phyloP scores from a whole-genome alignment of 1,284 basidiomycete species.

The Puccinia brachypodii region DNA sequence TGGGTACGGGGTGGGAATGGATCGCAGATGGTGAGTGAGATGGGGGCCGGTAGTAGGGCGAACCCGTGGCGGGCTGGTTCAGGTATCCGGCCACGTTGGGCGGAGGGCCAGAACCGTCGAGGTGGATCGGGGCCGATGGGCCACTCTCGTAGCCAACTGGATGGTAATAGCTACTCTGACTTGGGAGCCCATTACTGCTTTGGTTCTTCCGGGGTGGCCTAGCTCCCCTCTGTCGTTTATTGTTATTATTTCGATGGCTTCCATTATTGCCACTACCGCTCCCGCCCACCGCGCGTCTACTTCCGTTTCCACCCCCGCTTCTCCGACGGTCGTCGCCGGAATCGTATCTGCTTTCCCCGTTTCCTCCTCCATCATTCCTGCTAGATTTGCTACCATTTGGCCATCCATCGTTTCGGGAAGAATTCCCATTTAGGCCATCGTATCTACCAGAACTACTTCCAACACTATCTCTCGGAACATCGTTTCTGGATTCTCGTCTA shows the following conservation, averaged over 20 bases:
- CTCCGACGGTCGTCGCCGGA: conserved; percentile 2
- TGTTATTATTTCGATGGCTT: not conserved
- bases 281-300: conserved; percentile 5
- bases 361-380: not conserved
- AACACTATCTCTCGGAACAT: not conserved
- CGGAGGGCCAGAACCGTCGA: conserved; percentile 21
- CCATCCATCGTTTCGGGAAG: conserved; percentile 15
- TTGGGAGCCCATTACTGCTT: not conserved
- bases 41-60: conserved; percentile 30
- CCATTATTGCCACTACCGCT: conserved; percentile 15
- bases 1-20: not conserved
- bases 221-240: not conserved
- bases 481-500: conserved; percentile 2
- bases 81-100: conserved; percentile 17
- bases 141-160: conserved; percentile 18
- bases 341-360: not conserved
- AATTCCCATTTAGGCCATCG: not conserved
- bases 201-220: conserved; percentile 6
- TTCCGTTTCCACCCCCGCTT: not conserved
- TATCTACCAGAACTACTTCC: not conserved
- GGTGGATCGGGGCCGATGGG: conserved; percentile 26
- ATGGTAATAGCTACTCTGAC: conserved; percentile 16
- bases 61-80: conserved; percentile 4
- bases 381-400: not conserved
- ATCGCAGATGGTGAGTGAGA: conserved; percentile 33